Conservation (phyloP, 352 stramenopile species). For the Pythium sukuiense region DNA sequence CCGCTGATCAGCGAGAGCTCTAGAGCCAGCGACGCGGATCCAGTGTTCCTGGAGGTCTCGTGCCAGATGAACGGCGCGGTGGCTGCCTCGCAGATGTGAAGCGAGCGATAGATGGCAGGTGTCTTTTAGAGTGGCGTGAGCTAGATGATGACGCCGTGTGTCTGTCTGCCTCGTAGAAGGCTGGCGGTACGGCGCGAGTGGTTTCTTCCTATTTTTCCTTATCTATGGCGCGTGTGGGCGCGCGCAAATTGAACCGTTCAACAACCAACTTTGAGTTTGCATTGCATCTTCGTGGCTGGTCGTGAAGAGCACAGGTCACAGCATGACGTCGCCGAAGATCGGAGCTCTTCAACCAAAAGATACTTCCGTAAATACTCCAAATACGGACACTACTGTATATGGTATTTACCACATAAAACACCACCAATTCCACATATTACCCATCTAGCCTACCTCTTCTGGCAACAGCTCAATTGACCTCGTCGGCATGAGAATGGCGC, state of each 20-base stretch:
- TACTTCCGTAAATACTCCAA: no score
- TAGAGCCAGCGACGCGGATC: constrained; percentile 24
- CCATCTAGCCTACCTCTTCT: no score
- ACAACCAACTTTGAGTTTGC: background rate
- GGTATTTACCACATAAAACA: no score
- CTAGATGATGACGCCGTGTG: constrained; percentile 10
- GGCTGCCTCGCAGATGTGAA: constrained; percentile 35
- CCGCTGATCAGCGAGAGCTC: constrained; percentile 20
- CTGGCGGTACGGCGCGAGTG: background rate
- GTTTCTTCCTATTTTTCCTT: constrained; percentile 12
- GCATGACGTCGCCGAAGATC: no score
- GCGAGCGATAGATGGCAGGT: background rate
- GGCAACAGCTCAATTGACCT: background rate
- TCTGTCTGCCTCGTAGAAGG: background rate
- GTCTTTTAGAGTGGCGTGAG: constrained; percentile 19
- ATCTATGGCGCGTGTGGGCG: constrained; percentile 27
- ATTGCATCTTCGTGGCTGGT: no score
- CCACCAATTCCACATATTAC: no score
- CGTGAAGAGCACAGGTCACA: no score
- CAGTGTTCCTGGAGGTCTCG: constrained; percentile 80
- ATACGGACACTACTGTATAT: no score
- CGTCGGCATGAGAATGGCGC: background rate
- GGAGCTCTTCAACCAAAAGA: no score
- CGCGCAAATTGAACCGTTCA: constrained; percentile 9
- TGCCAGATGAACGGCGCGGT: constrained; percentile 59